phyloP scores from a whole-genome alignment of 1,284 basidiomycete species.

The Trichosporon coremiiforme region DNA sequence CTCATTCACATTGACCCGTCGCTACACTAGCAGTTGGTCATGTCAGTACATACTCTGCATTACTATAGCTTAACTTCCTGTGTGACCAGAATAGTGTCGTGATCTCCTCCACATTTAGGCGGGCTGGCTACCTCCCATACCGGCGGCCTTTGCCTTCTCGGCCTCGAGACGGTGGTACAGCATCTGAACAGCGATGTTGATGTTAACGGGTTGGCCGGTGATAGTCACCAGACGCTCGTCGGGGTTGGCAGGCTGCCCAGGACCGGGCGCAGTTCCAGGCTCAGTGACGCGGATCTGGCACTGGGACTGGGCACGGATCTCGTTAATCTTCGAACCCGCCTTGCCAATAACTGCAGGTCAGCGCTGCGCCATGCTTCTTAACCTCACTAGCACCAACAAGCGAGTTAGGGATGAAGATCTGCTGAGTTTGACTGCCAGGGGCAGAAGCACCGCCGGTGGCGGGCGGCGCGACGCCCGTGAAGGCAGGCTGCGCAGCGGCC shows the following conservation, averaged over 20 bases:
- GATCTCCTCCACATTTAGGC: conserved; percentile 19
- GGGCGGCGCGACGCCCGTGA: conserved; percentile 25
- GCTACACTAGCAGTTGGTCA: conserved; percentile 14
- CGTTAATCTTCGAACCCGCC: conserved; percentile 98
- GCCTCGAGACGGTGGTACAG: conserved; percentile 63
- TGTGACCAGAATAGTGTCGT: conserved; percentile 6
- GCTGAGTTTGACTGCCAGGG: conserved; percentile 77
- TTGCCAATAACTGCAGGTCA: conserved; percentile 78
- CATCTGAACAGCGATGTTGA: conserved; percentile 93
- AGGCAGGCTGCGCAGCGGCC: conserved; percentile 32
- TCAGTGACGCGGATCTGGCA: conserved; percentile 99
- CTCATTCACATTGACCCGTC: conserved; percentile 17
- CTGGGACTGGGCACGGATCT: conserved; percentile 88
- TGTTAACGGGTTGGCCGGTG: conserved; percentile 88
- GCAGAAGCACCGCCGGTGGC: conserved; percentile 34
- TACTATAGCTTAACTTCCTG: conserved; percentile 7
- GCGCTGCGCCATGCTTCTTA: not conserved
- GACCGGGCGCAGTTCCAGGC: conserved; percentile 67
- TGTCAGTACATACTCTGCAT: not conserved
- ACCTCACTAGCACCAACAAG: conserved; percentile 81
- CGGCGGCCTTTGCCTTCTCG: conserved; percentile 35
- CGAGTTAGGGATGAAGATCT: conserved; percentile 98
- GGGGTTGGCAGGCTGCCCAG: conserved; percentile 60
- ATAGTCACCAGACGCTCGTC: conserved; percentile 91
- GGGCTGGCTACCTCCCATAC: conserved; percentile 21